phyloP scores from a whole-genome alignment of 352 stramenopile genomes.

The Peronospora belbahrii region DNA sequence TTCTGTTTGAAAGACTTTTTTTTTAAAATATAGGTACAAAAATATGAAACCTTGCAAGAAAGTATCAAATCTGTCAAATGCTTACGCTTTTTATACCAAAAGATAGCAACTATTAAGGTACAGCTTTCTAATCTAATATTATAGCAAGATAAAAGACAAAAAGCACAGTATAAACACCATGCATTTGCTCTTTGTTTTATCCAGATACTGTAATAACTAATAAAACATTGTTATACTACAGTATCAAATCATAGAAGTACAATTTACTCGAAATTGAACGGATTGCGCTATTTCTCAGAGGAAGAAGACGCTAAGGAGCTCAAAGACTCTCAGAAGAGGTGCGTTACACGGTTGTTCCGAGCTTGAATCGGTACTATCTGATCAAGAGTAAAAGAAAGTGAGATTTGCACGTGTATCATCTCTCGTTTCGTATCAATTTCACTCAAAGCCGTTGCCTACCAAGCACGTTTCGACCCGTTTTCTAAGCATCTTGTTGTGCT shows the following conservation, averaged over 20 bases:
- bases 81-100: no score
- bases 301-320: conserved; percentile 23
- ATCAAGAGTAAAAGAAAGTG: no score
- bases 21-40: no score
- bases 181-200: not conserved
- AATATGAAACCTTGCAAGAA: not conserved
- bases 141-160: not conserved
- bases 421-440: conserved; percentile 2
- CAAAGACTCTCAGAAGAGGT: conserved; percentile 29
- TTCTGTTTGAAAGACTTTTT: not conserved
- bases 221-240: not conserved
- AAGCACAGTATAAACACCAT: no score
- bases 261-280: not conserved
- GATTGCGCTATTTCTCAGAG: conserved; percentile 7
- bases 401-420: conserved; percentile 1
- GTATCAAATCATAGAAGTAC: not conserved
- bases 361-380: not conserved
- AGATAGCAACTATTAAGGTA: no score
- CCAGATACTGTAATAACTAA: not conserved
- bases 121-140: not conserved
- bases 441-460: not conserved
- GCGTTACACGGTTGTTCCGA: conserved; percentile 15
- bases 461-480: not conserved
- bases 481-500: conserved; percentile 18
- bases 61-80: not conserved